Percentiles rank a stretch among this genome's conserved stretches.
These are phyloP conservation scores for Argentina anserina DNA, from an alignment of 306 rosid species.

Conservation along the genomic window DNA sequence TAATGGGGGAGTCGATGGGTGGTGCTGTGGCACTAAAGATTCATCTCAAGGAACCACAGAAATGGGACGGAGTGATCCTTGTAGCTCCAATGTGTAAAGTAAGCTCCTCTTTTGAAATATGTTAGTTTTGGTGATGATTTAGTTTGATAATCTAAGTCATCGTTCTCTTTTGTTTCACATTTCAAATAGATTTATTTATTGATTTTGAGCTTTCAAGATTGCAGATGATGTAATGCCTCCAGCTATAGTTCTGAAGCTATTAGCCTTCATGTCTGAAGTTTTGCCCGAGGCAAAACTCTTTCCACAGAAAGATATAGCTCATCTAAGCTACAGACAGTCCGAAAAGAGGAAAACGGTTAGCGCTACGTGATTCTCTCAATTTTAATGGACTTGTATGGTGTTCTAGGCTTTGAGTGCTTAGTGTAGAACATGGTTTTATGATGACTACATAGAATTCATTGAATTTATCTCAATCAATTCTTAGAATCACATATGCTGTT, in stretches of 20 bases:
- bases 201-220: slow-evolving; percentile 42
- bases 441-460: background rate
- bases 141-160: background rate
- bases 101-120: background rate
- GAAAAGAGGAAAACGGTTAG: slow-evolving; percentile 65
- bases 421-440: background rate
- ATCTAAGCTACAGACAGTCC: slow-evolving; percentile 53
- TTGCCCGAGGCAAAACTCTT: slow-evolving; percentile 66
- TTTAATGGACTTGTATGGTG: background rate
- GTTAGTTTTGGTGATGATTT: background rate
- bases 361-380: slow-evolving; percentile 10
- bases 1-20: slow-evolving; percentile 80
- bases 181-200: background rate
- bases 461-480: background rate
- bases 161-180: background rate
- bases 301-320: slow-evolving; percentile 51
- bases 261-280: slow-evolving; percentile 51
- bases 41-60: slow-evolving; percentile 56
- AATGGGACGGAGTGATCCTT: slow-evolving; percentile 73
- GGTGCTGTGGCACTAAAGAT: slow-evolving; percentile 71
- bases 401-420: background rate
- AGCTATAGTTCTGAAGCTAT: slow-evolving; percentile 44
- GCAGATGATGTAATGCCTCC: slow-evolving; percentile 64
- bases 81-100: slow-evolving; percentile 90
- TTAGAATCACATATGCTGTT: background rate